These are phyloP conservation scores for Tubosaeta sp. DNA, from an alignment of 768 basidiomycete species.

Conservation along the genomic window DNA sequence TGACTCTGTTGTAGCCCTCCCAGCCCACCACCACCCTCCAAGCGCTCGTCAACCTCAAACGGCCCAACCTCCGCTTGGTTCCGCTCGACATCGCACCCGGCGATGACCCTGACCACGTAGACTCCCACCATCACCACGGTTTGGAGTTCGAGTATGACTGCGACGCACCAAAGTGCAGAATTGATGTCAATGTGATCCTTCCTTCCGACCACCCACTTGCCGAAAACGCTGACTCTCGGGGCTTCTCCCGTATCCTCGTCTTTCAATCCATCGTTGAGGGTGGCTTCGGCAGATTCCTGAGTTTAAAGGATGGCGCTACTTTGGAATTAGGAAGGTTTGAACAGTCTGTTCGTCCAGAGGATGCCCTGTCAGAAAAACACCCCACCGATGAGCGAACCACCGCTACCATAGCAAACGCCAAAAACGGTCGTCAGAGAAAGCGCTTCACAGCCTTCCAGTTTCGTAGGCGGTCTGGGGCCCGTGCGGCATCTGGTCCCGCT, in stretches of 20 bases:
- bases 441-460: slow-evolving; percentile 69
- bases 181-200: slow-evolving; percentile 73
- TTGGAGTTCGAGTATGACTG: slow-evolving; percentile 93
- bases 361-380: slow-evolving; percentile 7
- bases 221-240: slow-evolving; percentile 32
- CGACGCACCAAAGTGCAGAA: slow-evolving; percentile 78
- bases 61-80: slow-evolving; percentile 78
- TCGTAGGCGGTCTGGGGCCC: slow-evolving; percentile 50
- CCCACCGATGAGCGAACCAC: slow-evolving; percentile 11
- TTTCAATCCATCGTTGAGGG: slow-evolving; percentile 62
- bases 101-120: slow-evolving; percentile 42
- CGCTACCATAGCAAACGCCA: slow-evolving; percentile 12
- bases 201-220: slow-evolving; percentile 59
- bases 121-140: slow-evolving; percentile 62
- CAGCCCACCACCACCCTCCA: slow-evolving; percentile 92
- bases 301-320: slow-evolving; percentile 71
- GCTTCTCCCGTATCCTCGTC: slow-evolving; percentile 32
- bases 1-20: slow-evolving; percentile 44
- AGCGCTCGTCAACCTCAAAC: slow-evolving; percentile 90
- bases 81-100: slow-evolving; percentile 48
- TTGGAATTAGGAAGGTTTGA: slow-evolving; percentile 81
- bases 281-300: slow-evolving; percentile 74
- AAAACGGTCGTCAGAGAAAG: slow-evolving; percentile 33
- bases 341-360: slow-evolving; percentile 18
- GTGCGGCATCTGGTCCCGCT: slow-evolving; percentile 68